phyloP scores from a whole-genome alignment of 2,329 filamentous ascomycete genomes.

The Triangularia verruculosa region DNA sequence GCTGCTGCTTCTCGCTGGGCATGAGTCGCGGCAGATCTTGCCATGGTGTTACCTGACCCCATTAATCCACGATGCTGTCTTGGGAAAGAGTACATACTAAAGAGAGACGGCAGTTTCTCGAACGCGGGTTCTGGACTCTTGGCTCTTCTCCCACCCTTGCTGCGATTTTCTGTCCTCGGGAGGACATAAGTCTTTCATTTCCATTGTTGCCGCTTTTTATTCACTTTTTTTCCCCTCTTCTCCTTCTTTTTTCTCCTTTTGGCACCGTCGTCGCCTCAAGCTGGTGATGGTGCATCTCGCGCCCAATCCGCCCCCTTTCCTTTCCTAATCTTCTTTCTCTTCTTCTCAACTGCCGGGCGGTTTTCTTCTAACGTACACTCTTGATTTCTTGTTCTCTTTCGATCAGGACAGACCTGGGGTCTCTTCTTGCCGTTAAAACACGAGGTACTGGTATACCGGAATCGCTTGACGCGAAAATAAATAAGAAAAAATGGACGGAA shows the following conservation, averaged over 20 bases:
- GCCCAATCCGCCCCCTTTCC: conserved; percentile 16
- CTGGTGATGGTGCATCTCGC: conserved; percentile 18
- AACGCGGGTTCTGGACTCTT: conserved; percentile 25
- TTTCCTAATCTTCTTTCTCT: conserved; percentile 27
- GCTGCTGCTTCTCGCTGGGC: conserved; percentile 5
- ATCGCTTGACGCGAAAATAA: background rate
- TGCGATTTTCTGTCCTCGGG: conserved; percentile 21
- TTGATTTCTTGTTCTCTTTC: conserved; percentile 22
- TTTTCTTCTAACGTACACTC: conserved; percentile 31
- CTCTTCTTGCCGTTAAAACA: conserved; percentile 8
- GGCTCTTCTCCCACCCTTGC: conserved; percentile 11
- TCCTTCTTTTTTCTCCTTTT: conserved; percentile 16
- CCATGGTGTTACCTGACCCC: background rate
- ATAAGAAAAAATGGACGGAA: conserved; percentile 24
- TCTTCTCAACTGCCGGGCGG: conserved; percentile 37
- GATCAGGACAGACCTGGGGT: conserved; percentile 22
- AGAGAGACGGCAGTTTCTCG: conserved; percentile 24
- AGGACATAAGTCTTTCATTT: conserved; percentile 25
- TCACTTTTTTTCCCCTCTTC: conserved; percentile 20
- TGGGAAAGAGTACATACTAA: conserved; percentile 31
- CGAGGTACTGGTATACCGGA: background rate
- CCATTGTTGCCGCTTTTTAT: conserved; percentile 26
- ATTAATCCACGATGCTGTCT: conserved; percentile 12
- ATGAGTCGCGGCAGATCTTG: conserved; percentile 25
- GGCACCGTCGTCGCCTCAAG: conserved; percentile 14